A percentile compares a stretch with the other conserved stretches of the same genome.
phyloP scores from a whole-genome alignment of 1,284 basidiomycete genomes.

The Rhodotorula sp. region DNA sequence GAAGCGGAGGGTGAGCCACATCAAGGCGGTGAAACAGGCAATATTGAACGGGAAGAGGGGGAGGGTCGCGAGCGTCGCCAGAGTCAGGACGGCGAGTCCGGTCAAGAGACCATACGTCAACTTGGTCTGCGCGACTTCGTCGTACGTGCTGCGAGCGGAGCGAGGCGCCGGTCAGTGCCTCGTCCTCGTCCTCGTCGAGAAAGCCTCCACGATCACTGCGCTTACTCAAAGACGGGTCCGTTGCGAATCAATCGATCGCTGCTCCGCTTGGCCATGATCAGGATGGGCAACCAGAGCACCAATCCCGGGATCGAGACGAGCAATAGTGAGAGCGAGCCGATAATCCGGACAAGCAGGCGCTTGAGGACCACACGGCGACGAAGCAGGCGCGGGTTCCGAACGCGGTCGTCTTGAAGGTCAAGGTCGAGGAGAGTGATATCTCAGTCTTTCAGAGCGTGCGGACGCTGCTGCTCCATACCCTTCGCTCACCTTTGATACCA shows the following conservation, averaged over 20 bases:
- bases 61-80: slow-evolving; percentile 52
- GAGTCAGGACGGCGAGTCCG: slow-evolving; percentile 56
- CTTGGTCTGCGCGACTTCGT: slow-evolving; percentile 74
- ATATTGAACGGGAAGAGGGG: slow-evolving; percentile 17
- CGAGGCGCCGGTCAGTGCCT: not conserved
- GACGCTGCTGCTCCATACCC: too few species aligned
- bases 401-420: slow-evolving; percentile 62
- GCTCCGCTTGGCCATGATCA: slow-evolving; percentile 63
- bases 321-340: slow-evolving; percentile 65
- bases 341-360: slow-evolving; percentile 63
- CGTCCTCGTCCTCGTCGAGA: not conserved
- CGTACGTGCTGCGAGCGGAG: slow-evolving; percentile 28
- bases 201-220: not conserved
- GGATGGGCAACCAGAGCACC: slow-evolving; percentile 71
- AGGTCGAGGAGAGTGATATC: not conserved
- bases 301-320: slow-evolving; percentile 74
- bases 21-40: slow-evolving; percentile 55
- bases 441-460: not conserved
- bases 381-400: slow-evolving; percentile 58
- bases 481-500: slow-evolving; percentile 58
- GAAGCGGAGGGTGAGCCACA: slow-evolving; percentile 86
- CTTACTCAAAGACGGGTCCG: slow-evolving; percentile 40
- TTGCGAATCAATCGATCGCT: slow-evolving; percentile 49
- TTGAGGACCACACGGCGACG: slow-evolving; percentile 59
- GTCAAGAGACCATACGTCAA: slow-evolving; percentile 73